A percentile compares a stretch with the other conserved stretches of the same genome.
Conservation (phyloP, 2,329 filamentous ascomycete species). For the Aspergillus sp. region DNA sequence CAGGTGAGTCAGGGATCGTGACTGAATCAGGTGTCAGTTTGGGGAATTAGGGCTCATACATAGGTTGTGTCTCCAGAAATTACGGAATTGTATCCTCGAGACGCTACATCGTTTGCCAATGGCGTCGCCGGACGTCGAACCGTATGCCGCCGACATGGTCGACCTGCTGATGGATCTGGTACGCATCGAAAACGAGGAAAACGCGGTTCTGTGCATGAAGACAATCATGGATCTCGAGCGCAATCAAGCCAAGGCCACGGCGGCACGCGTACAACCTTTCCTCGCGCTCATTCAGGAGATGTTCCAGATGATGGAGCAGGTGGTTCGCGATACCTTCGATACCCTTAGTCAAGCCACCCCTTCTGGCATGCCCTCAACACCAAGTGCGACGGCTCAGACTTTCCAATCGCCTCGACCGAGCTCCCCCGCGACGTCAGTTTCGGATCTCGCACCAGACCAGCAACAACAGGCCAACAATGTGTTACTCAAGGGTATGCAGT, state of each 20-base stretch:
- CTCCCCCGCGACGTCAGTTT: constrained; percentile 79
- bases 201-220: constrained; percentile 97
- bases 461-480: constrained; percentile 78
- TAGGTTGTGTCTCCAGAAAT: constrained; percentile 58
- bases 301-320: constrained; percentile 91
- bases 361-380: constrained; percentile 55
- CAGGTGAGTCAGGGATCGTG: constrained; percentile 62
- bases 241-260: constrained; percentile 81
- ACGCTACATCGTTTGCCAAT: constrained; percentile 85
- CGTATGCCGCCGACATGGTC: constrained; percentile 83
- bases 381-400: constrained; percentile 58
- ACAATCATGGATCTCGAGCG: constrained; percentile 96
- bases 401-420: constrained; percentile 88
- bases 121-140: constrained; percentile 79
- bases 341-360: constrained; percentile 62
- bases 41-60: neutral
- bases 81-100: constrained; percentile 91
- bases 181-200: constrained; percentile 93
- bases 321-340: constrained; percentile 94
- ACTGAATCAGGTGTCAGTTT: neutral
- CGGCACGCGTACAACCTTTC: constrained; percentile 84
- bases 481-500: constrained; percentile 91
- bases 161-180: constrained; percentile 88
- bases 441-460: constrained; percentile 76
- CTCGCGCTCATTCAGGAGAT: constrained; percentile 90